Evolutionary conservation across 208 protist genomes (phyloP).

Genomic region (Angomonas ambiguus): DNA sequence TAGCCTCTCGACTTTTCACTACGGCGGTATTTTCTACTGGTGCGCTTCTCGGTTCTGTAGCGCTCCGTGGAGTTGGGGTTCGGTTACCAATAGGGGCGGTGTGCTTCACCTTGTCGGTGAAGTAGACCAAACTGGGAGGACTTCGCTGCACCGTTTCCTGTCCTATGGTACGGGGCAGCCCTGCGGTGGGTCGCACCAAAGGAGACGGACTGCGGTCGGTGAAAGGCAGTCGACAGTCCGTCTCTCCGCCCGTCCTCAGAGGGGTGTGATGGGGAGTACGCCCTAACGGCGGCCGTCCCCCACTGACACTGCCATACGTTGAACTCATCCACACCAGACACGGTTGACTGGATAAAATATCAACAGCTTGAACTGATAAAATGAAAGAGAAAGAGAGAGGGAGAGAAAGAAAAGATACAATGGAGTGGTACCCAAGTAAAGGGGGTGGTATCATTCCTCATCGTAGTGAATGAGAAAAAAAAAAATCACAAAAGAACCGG

Average conservation of each 20-base stretch:
- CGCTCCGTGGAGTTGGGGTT: too few species aligned
- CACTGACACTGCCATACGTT: too few species aligned
- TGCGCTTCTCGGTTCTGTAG: too few species aligned
- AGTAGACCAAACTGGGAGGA: neutral
- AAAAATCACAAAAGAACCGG: conserved; percentile 10
- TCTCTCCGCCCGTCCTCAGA: too few species aligned
- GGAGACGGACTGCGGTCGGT: neutral
- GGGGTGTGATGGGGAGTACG: neutral
- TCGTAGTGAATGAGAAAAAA: conserved; percentile 4
- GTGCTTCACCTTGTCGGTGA: neutral
- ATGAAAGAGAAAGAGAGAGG: conserved; percentile 9
- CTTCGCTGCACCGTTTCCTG: neutral
- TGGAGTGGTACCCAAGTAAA: neutral
- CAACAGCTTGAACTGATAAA: neutral
- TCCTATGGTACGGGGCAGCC: neutral
- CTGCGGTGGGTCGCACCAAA: neutral
- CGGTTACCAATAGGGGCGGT: too few species aligned
- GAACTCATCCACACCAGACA: too few species aligned
- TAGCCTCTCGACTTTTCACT: too few species aligned
- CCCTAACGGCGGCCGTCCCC: neutral
- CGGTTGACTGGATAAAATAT: too few species aligned
- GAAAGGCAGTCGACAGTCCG: neutral
- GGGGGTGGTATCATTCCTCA: too few species aligned
- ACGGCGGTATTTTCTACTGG: too few species aligned
- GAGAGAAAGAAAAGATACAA: neutral